phyloP scores from a whole-genome alignment of 179 eudicot genomes.

The Camellia oleifera region DNA sequence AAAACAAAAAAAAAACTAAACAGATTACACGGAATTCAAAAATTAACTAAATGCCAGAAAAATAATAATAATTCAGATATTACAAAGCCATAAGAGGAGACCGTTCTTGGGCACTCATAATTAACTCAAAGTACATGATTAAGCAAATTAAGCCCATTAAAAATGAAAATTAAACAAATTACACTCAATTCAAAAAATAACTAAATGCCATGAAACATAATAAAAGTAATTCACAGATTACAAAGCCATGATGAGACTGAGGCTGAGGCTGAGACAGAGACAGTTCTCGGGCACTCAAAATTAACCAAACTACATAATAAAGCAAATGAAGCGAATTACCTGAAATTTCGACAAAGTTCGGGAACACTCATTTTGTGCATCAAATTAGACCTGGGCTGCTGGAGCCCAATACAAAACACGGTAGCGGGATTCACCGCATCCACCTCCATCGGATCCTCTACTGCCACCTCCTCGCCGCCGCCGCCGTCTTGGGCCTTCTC shows the following conservation, averaged over 20 bases:
- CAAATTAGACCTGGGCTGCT: slow-evolving; percentile 55
- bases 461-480: neutral
- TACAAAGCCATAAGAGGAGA: neutral
- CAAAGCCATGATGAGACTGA: too few relatives aligned
- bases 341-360: slow-evolving; percentile 65
- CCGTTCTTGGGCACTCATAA: neutral
- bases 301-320: too few relatives aligned
- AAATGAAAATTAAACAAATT: neutral
- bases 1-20: neutral
- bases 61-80: neutral
- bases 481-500: slow-evolving; percentile 9
- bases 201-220: too few relatives aligned
- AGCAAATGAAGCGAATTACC: slow-evolving; percentile 23
- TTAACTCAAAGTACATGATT: neutral
- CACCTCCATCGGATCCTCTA: slow-evolving; percentile 31
- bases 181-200: neutral
- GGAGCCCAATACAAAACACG: slow-evolving; percentile 52
- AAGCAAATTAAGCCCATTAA: neutral
- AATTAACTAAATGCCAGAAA: neutral
- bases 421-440: slow-evolving; percentile 41
- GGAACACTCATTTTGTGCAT: slow-evolving; percentile 64
- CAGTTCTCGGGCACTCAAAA: too few relatives aligned
- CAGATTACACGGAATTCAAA: neutral
- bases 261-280: too few relatives aligned
- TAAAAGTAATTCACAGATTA: neutral